These are phyloP conservation scores for Neodidymelliopsis sp. DNA, from an alignment of 2,329 filamentous ascomycete genomes.

Conservation along the genomic window DNA sequence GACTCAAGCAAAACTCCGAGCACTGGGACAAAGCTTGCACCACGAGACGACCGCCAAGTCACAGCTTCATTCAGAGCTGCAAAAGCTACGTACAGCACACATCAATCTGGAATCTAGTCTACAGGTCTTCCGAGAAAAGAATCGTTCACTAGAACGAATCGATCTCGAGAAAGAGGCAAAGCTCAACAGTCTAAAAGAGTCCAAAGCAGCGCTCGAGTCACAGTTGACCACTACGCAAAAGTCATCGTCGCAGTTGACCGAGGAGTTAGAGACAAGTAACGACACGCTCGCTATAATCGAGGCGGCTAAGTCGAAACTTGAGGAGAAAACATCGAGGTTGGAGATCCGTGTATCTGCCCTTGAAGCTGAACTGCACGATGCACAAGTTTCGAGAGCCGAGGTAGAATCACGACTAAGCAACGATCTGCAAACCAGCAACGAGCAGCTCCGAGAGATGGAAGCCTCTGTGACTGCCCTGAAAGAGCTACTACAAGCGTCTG, in stretches of 20 bases:
- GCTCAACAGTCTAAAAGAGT: slow-evolving; percentile 28
- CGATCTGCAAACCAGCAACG: slow-evolving; percentile 24
- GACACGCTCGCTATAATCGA: slow-evolving; percentile 35
- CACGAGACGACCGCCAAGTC: slow-evolving; percentile 15
- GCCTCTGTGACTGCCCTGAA: slow-evolving; percentile 28
- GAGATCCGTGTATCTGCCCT: slow-evolving; percentile 28
- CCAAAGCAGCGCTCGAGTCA: slow-evolving; percentile 29
- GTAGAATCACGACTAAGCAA: slow-evolving; percentile 20
- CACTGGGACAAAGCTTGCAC: slow-evolving; percentile 19
- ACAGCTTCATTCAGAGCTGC: slow-evolving; percentile 13
- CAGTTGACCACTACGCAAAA: slow-evolving; percentile 30
- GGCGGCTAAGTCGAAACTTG: slow-evolving; percentile 25
- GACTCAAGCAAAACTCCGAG: slow-evolving; percentile 29
- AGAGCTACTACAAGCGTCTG: slow-evolving; percentile 23
- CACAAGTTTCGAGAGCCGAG: slow-evolving; percentile 23
- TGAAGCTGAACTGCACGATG: slow-evolving; percentile 27
- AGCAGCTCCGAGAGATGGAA: slow-evolving; percentile 35
- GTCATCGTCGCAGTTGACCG: slow-evolving; percentile 27
- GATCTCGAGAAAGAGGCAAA: slow-evolving; percentile 26
- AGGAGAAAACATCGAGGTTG: slow-evolving; percentile 31
- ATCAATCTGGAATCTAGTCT: slow-evolving; percentile 25
- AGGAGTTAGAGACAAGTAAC: slow-evolving; percentile 29
- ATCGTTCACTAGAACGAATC: slow-evolving; percentile 27
- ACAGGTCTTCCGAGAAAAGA: slow-evolving; percentile 20
- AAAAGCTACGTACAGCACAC: slow-evolving; percentile 13